Evolutionary conservation across 441 rosid genomes (phyloP), one percentile per base, ranked within the genome.

Genomic region (Aquilaria agallochum): DNA sequence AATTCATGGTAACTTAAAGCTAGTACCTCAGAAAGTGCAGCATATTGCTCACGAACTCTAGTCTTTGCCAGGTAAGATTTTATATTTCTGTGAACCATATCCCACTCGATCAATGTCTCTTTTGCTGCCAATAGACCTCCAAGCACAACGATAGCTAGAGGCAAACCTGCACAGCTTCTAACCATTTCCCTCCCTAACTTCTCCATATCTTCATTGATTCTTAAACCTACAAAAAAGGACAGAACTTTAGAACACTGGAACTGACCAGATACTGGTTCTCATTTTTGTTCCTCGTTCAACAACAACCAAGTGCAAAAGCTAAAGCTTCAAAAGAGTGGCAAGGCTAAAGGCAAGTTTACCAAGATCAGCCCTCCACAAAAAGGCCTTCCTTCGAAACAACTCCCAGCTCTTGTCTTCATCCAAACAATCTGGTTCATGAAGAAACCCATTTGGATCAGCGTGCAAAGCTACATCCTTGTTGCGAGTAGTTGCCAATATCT

Each of bases 1-100:
- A 71, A 50, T 20, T 75, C 78, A 36, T 60, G 60, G 67, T 75
- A 75, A 64, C 72, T 60, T 49, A 75, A 61, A 3, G 67, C 78
- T 31, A 75, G 50, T 56, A 75, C 74, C 59, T 70, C 69, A 40
- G 68, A 68, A 14, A 67, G 60, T 30, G 46, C 50, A 49, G 68
- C 68, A 36, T 65, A 56, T 48, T 47, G 57, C 40, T 54, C 68
- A 9, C 15, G 50, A 13, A 53, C 62, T 57, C 51, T 50, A 5
- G 68, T 33, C 42, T 53, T 65, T 33, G 62, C 68, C 20, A 65
- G 58, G 56, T 65, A 56, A 5, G 62, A 40, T 50, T 42, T 65
- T 55, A 65, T 65, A 50, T 65, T 57, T 50, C 62, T 56, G 56
- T 65, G 61, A 61, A 56, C 68, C 68, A 49, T 57, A 40, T 65